Evolutionary conservation across 2,329 filamentous ascomycete genomes (phyloP).

Genomic region (Knoxdaviesia proteae): DNA sequence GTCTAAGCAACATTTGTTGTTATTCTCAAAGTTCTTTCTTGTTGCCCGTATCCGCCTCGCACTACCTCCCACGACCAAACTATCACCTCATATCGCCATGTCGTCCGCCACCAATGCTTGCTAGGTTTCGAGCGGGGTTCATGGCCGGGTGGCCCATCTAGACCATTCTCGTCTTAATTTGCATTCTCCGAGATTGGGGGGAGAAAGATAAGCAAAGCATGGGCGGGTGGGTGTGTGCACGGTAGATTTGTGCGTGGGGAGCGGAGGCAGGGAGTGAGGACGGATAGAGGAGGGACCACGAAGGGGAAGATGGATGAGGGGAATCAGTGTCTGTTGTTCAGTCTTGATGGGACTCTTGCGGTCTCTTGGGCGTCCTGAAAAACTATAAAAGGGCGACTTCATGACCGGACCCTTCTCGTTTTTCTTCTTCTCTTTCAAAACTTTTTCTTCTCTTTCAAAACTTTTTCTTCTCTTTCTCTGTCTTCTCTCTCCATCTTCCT

Average conservation of each 20-base stretch:
- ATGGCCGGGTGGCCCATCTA: no score
- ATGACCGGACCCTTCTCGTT: constrained; percentile 19
- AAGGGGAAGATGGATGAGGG: background rate
- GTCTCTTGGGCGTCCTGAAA: constrained; percentile 15
- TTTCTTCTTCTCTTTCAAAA: constrained; percentile 24
- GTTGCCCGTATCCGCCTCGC: no score
- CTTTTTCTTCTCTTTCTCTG: constrained; percentile 7
- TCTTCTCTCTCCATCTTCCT: constrained; percentile 1
- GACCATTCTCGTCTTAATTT: no score
- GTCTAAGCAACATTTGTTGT: no score
- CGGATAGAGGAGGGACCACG: background rate
- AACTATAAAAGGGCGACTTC: constrained; percentile 43
- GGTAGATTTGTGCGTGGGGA: background rate
- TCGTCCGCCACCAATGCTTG: no score
- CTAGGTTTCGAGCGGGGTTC: no score
- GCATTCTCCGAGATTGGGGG: no score
- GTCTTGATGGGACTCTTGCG: background rate
- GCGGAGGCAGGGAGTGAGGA: background rate
- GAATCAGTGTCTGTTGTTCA: background rate
- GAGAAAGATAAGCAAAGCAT: no score
- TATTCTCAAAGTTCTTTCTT: no score
- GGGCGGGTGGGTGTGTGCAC: background rate
- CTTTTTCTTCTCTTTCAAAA: constrained; percentile 19
- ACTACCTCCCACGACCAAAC: no score
- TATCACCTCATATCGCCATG: no score